Evolutionary conservation across 2,329 filamentous ascomycete genomes (phyloP).

Genomic region (Colletotrichum cereale): DNA sequence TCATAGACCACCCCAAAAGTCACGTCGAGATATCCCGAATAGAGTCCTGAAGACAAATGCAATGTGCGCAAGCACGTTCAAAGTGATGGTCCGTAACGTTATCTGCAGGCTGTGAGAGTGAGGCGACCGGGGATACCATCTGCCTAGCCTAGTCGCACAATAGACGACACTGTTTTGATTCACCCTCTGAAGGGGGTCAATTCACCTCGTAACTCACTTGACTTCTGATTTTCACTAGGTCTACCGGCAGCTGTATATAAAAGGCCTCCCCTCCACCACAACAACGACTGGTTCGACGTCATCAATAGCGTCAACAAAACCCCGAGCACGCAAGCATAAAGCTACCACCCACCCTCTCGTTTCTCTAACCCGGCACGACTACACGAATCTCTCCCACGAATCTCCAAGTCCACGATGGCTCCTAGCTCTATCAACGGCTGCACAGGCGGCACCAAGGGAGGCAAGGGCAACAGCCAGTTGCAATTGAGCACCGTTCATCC

Average conservation of each 20-base stretch:
- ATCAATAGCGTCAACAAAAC: background rate
- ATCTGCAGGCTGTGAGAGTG: background rate
- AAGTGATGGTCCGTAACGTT: background rate
- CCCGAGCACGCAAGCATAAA: background rate
- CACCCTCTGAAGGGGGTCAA: background rate
- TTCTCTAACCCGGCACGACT: background rate
- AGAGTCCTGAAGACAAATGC: constrained; percentile 34
- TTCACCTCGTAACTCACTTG: background rate
- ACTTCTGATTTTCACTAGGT: background rate
- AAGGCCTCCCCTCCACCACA: background rate
- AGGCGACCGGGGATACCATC: background rate
- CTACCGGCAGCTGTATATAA: background rate
- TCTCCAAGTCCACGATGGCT: background rate
- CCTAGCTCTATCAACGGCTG: background rate
- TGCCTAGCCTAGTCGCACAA: background rate
- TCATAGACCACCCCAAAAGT: constrained; percentile 40
- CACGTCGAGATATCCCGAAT: constrained; percentile 41
- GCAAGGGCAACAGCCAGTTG: background rate
- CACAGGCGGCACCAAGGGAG: background rate
- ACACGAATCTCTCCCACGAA: background rate
- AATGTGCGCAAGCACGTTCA: background rate
- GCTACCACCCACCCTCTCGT: background rate
- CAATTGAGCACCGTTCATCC: background rate
- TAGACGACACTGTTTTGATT: background rate
- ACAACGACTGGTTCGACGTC: background rate